Evolutionary conservation across 1,139 yeast species (phyloP).

Genomic region (Ashbya aceris): DNA sequence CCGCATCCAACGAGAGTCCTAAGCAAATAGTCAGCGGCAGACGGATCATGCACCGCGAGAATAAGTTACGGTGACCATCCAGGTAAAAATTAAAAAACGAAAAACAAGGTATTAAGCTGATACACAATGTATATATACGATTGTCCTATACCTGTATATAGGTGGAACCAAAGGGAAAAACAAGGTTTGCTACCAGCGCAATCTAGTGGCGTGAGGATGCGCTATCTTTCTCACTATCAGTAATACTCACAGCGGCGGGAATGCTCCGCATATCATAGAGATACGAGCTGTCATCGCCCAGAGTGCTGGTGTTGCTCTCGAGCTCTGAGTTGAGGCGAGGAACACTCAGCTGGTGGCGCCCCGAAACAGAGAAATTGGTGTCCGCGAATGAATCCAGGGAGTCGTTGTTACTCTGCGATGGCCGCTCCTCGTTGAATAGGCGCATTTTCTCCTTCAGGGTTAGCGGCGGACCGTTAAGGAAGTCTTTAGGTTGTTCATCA

Average conservation of each 20-base stretch:
- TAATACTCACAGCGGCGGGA: constrained; percentile 13
- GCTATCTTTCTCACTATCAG: constrained; percentile 8
- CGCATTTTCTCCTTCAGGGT: constrained; percentile 24
- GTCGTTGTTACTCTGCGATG: not conserved
- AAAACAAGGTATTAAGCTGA: too few species aligned
- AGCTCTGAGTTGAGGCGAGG: constrained; percentile 13
- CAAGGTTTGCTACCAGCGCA: too few species aligned
- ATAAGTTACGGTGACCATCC: too few species aligned
- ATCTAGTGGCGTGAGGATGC: not conserved
- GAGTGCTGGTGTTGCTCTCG: constrained; percentile 23
- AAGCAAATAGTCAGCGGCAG: too few species aligned
- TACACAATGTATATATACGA: too few species aligned
- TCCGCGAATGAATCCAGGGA: not conserved
- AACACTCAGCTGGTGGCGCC: not conserved
- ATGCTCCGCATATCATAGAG: constrained; percentile 15
- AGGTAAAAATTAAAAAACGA: too few species aligned
- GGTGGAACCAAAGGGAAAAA: too few species aligned
- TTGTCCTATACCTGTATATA: too few species aligned
- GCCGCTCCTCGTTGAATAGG: constrained; percentile 18
- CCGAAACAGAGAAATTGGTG: not conserved
- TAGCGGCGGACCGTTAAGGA: constrained; percentile 23
- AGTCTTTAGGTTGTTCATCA: constrained; percentile 9
- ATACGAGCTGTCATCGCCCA: constrained; percentile 24
- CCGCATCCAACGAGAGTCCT: too few species aligned
- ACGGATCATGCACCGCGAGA: too few species aligned